Evolutionary conservation across 495 filamentous ascomycete genomes (phyloP).

Genomic region (Penicillium verhagenii): DNA sequence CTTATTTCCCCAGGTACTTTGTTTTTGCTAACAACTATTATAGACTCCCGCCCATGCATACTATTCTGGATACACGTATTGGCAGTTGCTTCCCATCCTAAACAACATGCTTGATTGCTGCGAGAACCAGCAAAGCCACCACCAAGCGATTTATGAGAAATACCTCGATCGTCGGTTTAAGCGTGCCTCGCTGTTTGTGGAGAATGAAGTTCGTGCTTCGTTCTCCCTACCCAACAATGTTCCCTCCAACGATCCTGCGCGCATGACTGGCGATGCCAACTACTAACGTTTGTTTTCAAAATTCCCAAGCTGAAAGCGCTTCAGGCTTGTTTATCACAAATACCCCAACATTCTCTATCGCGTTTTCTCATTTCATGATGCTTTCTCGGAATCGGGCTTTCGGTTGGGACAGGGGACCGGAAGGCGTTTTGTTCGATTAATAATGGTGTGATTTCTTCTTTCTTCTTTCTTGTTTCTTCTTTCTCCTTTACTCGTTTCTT

Average conservation of each 20-base stretch:
- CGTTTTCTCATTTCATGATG: conserved; percentile 11
- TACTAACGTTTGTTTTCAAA: conserved; percentile 13
- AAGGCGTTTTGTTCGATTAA: conserved; percentile 25
- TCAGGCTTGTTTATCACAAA: conserved; percentile 4
- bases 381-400: conserved; percentile 18
- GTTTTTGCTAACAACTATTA: conserved; percentile 27
- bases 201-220: conserved; percentile 64
- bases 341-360: conserved; percentile 11
- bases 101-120: conserved; percentile 82
- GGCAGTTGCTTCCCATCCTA: conserved; percentile 76
- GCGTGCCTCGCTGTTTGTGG: conserved; percentile 74
- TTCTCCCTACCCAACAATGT: conserved; percentile 37
- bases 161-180: conserved; percentile 83
- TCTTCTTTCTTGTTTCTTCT: too few species aligned
- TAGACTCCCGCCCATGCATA: conserved; percentile 80
- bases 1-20: neutral
- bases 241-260: conserved; percentile 14
- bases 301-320: conserved; percentile 2
- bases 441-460: conserved; percentile 12
- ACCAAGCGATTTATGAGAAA: conserved; percentile 85
- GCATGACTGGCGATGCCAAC: conserved; percentile 21
- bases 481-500: too few species aligned
- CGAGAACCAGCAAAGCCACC: conserved; percentile 75
- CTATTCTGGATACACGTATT: conserved; percentile 89
- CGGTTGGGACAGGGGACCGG: conserved; percentile 20